phyloP scores from a whole-genome alignment of 805 yeast genomes.

The Starmerella gropengiesseri region DNA sequence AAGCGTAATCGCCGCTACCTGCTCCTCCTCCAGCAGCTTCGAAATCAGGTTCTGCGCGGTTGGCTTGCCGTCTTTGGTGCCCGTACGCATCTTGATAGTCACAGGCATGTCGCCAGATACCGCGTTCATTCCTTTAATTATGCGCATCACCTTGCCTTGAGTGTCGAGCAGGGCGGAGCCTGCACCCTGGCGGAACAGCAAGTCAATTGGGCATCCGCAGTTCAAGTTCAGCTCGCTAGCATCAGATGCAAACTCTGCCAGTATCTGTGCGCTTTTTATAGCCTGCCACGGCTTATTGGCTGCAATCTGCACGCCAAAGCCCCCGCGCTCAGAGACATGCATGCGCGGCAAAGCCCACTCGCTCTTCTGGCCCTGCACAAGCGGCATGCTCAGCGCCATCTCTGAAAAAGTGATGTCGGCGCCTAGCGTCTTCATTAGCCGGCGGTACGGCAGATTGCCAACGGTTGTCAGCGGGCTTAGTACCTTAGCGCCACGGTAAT shows the following conservation, averaged over 20 bases:
- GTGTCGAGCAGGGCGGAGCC: conserved; percentile 90
- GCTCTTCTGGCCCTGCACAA: conserved; percentile 78
- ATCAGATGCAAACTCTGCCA: conserved; percentile 44
- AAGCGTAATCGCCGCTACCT: conserved; percentile 79
- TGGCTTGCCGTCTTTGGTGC: conserved; percentile 73
- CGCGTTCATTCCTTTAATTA: conserved; percentile 79
- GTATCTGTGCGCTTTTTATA: conserved; percentile 77
- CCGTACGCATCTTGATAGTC: conserved; percentile 86
- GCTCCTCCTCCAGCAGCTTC: conserved; percentile 64
- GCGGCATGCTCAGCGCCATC: conserved; percentile 83
- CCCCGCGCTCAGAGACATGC: conserved; percentile 68
- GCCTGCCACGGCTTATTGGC: conserved; percentile 89
- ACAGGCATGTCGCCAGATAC: conserved; percentile 84
- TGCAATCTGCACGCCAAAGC: conserved; percentile 90
- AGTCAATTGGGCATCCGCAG: conserved; percentile 96
- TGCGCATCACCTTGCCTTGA: conserved; percentile 67
- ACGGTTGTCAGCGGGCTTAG: conserved; percentile 95
- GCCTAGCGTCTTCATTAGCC: conserved; percentile 81
- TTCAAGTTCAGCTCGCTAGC: conserved; percentile 82
- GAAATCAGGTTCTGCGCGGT: conserved; percentile 71
- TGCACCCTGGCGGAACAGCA: conserved; percentile 87
- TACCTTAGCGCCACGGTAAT: conserved; percentile 65
- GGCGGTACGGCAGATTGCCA: conserved; percentile 89
- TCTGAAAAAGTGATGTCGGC: conserved; percentile 91
- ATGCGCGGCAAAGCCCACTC: conserved; percentile 98